Conservation (phyloP, 2,329 filamentous ascomycete genomes). For the Neodidymelliopsis sp. region DNA sequence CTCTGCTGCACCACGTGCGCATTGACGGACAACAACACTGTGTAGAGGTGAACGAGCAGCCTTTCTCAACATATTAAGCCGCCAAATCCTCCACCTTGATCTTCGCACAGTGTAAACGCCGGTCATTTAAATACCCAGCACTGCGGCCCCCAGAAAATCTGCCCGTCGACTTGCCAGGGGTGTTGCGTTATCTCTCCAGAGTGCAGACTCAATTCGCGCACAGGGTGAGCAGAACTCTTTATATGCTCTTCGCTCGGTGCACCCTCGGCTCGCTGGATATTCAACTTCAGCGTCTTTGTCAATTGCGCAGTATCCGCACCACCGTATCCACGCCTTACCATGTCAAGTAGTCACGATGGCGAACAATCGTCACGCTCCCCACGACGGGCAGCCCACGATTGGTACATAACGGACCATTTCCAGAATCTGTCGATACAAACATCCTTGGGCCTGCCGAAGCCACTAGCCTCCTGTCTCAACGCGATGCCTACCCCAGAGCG, state of each 20-base stretch:
- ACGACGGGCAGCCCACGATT: background rate
- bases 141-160: background rate
- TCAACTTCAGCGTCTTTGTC: too few species aligned
- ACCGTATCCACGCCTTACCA: background rate
- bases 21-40: conserved; percentile 16
- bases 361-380: background rate
- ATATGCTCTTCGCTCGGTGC: too few species aligned
- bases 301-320: background rate
- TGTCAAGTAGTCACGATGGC: background rate
- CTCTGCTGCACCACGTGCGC: conserved; percentile 5
- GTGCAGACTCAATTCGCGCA: too few species aligned
- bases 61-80: conserved; percentile 6
- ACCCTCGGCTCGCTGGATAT: too few species aligned
- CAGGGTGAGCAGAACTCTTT: too few species aligned
- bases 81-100: conserved; percentile 12
- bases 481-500: conserved; percentile 11
- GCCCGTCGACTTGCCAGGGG: background rate
- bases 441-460: background rate
- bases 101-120: background rate
- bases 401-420: background rate
- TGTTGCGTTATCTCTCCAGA: background rate
- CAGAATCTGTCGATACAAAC: background rate
- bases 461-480: background rate
- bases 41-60: conserved; percentile 14
- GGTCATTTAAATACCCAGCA: background rate